Evolutionary conservation across 495 filamentous ascomycete genomes (phyloP), one percentile per base, ranked within the genome.

Genomic region (Tricharina praecox): DNA sequence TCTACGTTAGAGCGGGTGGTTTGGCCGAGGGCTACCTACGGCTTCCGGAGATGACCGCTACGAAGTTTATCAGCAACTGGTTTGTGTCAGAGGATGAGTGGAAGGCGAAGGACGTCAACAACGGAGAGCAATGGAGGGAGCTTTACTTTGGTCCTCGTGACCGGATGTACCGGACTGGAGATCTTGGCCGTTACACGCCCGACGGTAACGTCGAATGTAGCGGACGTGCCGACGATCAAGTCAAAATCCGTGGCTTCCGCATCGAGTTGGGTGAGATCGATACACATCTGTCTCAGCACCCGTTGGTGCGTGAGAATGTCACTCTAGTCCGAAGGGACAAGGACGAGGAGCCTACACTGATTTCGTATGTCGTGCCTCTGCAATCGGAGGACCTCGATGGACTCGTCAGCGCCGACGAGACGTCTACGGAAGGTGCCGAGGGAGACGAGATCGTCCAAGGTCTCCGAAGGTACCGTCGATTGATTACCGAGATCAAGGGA

Each of bases 211-310:
- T 82, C 23, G 79, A 81, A 52, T 80, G 75, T 54, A 72, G 74
- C 21, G 87, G 87, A 16, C 75, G 90, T 41, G 81, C 76, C 8
- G 90, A 97, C 57, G 73, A 84, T 54, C 90, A 96, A 55, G 81
- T 93, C 60, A 95, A 95, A 67, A 93, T 96, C 52, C 79, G 88
- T 42, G 88, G 88, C 3, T 95, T 96, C 69, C 72, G 88, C 43
- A 92, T 96, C 54, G 88, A 96, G 64, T 77, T 96, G 23, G 82
- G 82, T 50, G 90, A 96, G 45, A 94, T 95, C 48, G 87, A 96
- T 60, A 86, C 74, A 32, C 77, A 87, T 56, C 67, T 95, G 16
- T 78, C 77, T 34, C 74, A 79, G 35, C 77, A 93, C 62, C 77
- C 77, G 3, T 63, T 94, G 3, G 74, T 96, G 4, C 67, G 82